These are phyloP conservation scores for Cytospora piceae DNA, from an alignment of 2,329 filamentous ascomycete genomes.

Conservation along the genomic window DNA sequence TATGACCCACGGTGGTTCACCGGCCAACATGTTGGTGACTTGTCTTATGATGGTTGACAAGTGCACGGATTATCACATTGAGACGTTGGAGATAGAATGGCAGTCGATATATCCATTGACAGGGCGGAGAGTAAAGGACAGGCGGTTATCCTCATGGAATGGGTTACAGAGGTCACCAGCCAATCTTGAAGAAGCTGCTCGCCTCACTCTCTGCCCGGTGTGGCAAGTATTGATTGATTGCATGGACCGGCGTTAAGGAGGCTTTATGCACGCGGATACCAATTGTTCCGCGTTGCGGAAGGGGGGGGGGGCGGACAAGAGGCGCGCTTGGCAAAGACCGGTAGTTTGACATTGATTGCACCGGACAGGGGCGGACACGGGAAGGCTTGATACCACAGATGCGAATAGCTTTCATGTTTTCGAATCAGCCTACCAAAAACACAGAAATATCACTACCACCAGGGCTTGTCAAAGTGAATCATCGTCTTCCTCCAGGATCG, in stretches of 20 bases:
- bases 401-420: slow-evolving; percentile 17
- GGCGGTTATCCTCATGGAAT: background rate
- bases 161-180: background rate
- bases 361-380: slow-evolving; percentile 3
- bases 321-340: slow-evolving; percentile 5
- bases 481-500: slow-evolving; percentile 74
- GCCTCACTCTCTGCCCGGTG: background rate
- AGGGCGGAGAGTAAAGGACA: background rate
- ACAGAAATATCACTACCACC: background rate
- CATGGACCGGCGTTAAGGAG: slow-evolving; percentile 2
- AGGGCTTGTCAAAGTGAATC: slow-evolving; percentile 42
- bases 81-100: background rate
- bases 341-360: slow-evolving; percentile 17
- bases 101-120: background rate
- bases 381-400: slow-evolving; percentile 20
- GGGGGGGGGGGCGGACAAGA: background rate
- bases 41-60: background rate
- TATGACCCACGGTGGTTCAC: background rate
- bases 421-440: background rate
- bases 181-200: background rate
- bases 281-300: background rate
- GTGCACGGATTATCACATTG: background rate
- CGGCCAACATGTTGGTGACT: background rate
- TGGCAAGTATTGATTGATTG: background rate
- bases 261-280: background rate